Evolutionary conservation across 1,284 basidiomycete genomes (phyloP).

Genomic region (Somion occarium): DNA sequence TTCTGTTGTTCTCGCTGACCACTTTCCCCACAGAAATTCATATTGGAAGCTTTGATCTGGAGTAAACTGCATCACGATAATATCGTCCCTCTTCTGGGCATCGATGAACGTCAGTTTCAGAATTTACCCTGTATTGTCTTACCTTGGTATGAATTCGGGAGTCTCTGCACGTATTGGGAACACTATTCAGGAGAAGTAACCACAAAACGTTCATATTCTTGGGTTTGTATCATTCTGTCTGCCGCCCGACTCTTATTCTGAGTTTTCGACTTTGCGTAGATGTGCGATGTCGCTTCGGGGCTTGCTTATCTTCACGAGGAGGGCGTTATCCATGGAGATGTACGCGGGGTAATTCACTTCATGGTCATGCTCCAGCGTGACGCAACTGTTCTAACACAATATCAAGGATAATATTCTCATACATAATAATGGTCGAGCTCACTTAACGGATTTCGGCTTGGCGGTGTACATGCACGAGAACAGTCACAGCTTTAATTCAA

Average conservation of each 20-base stretch:
- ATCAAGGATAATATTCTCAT: too few species aligned
- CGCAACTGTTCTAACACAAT: too few species aligned
- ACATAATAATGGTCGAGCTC: neutral
- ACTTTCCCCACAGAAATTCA: constrained; percentile 4
- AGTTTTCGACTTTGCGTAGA: too few species aligned
- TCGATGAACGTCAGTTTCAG: neutral
- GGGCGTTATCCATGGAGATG: too few species aligned
- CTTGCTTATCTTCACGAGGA: too few species aligned
- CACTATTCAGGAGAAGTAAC: too few species aligned
- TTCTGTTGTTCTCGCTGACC: too few species aligned
- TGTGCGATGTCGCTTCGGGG: neutral
- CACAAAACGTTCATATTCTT: neutral
- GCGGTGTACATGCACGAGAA: neutral
- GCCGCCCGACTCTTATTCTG: too few species aligned
- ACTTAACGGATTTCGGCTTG: neutral
- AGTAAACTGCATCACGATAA: constrained; percentile 3
- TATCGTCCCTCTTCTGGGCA: constrained; percentile 7
- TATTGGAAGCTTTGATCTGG: constrained; percentile 5
- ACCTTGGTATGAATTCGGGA: constrained; percentile 4
- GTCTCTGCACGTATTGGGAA: neutral
- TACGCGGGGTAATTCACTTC: too few species aligned
- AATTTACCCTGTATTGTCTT: constrained; percentile 4
- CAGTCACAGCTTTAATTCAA: neutral
- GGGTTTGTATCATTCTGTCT: too few species aligned
- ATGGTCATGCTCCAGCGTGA: too few species aligned